A percentile compares a stretch with the other conserved stretches of the same genome.
Evolutionary conservation across 129 eudicot genomes (phyloP).

Genomic region (Ambrosia trifida): DNA sequence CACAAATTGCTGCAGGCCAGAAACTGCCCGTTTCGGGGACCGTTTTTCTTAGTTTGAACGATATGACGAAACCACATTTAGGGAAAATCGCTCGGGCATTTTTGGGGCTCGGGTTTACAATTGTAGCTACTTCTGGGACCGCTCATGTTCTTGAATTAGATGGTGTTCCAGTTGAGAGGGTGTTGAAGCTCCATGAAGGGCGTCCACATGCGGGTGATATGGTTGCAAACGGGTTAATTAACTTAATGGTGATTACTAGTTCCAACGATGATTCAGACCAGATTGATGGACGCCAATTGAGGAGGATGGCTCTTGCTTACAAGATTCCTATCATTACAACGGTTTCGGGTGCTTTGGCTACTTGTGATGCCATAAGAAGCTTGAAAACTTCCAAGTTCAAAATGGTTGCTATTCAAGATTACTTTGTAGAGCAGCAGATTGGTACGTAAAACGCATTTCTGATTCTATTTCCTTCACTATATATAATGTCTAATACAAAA

Average conservation of each 20-base stretch:
- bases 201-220: constrained; percentile 92
- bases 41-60: constrained; percentile 79
- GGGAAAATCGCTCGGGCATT: constrained; percentile 71
- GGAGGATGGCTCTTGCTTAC: constrained; percentile 94
- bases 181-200: constrained; percentile 92
- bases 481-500: background rate
- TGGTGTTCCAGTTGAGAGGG: constrained; percentile 80
- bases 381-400: constrained; percentile 56
- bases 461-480: background rate
- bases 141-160: constrained; percentile 79
- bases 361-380: constrained; percentile 81
- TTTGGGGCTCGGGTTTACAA: constrained; percentile 57
- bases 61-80: constrained; percentile 76
- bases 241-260: constrained; percentile 89
- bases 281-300: constrained; percentile 77
- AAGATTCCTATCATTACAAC: constrained; percentile 88
- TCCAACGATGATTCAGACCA: constrained; percentile 81
- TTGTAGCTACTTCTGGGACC: constrained; percentile 85
- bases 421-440: constrained; percentile 38
- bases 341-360: constrained; percentile 91
- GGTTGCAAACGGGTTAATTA: constrained; percentile 86
- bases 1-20: constrained; percentile 93
- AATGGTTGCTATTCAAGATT: constrained; percentile 93
- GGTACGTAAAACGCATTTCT: constrained; percentile 20
- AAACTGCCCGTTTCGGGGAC: constrained; percentile 80